Conservation (phyloP, 2,329 filamentous ascomycete genomes). For the Acephala macrosclerotiorum region DNA sequence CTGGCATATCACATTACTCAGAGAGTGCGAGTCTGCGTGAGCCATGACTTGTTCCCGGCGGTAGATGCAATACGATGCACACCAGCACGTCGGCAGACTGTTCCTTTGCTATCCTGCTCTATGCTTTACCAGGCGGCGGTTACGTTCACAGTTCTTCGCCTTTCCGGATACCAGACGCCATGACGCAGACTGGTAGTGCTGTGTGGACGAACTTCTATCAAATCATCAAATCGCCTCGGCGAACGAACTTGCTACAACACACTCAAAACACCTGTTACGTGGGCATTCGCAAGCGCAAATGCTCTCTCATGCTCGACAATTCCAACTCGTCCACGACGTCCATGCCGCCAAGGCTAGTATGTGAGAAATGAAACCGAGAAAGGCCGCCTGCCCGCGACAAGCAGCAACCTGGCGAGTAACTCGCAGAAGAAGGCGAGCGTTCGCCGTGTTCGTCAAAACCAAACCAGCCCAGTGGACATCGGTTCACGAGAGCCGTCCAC, state of each 20-base stretch:
- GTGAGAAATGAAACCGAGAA: conserved; percentile 31
- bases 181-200: not conserved
- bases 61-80: not conserved
- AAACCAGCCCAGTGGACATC: not conserved
- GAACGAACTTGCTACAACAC: conserved; percentile 25
- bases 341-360: conserved; percentile 29
- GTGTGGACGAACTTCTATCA: not conserved
- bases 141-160: not conserved
- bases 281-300: conserved; percentile 25
- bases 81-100: not conserved
- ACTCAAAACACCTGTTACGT: conserved; percentile 37
- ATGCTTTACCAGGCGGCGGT: not conserved
- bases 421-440: not conserved
- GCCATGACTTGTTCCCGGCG: not conserved
- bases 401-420: conserved; percentile 9
- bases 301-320: conserved; percentile 7
- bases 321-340: conserved; percentile 15
- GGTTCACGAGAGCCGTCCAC: conserved; percentile 10
- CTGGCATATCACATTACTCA: conserved; percentile 7
- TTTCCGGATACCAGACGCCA: not conserved
- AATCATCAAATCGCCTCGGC: not conserved
- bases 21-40: not conserved
- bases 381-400: conserved; percentile 24
- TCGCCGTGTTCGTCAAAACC: not conserved
- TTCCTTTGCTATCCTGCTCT: not conserved